Base-by-base conservation (phyloP, 129 eudicot species). In the Tanacetum coccineum region DNA sequence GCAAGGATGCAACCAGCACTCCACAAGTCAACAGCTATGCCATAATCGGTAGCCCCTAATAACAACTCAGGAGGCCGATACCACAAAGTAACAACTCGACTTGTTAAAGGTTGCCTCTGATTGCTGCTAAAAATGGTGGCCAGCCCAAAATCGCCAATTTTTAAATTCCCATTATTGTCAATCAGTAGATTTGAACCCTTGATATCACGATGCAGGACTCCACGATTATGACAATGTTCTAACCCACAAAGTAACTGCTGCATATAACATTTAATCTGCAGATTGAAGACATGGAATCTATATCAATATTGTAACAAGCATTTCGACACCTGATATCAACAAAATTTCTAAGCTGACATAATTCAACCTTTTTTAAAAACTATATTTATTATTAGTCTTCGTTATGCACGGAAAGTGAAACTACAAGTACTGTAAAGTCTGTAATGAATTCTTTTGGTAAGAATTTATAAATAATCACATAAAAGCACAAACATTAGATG, bases 1-100 rank as follows among this genome's bases (percentile, higher is more conserved):
- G 94, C 94, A 57, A 86, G 86, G 59, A 86, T 83, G 70, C 94
- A 86, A 58, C 94, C 94, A 20, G 88, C 77, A 83, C 94, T 86
- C 94, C 94, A 86, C 65, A 86, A 80, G 71, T 86, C 94, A 55
- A 86, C 94, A 48, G 84, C 82, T 50, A 76, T 80, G 39, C 94
- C 88, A 76, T 86, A 86, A 76, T 83, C 83, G 19, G 94, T 80
- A 61, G 94, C 79, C 66, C 94, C 94, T 65, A 86, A 79, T 74
- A 86, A 71, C 61, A 86, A 83, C 72, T 86, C 92, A 22, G 92
- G 92, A 71, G 92, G 87, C 26, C 92, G 83, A 76, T 86, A 86
- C 94, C 94, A 86, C 77, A 86, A 73, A 67, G 94, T 86, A 75
- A 86, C 86, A 59, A 86, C 94, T 15, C 94, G 79, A 78, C 94